Evolutionary conservation across 2,329 filamentous ascomycete species (phyloP), one percentile per base, ranked within the genome.

Genomic region (Mycosphaerella arachidis): DNA sequence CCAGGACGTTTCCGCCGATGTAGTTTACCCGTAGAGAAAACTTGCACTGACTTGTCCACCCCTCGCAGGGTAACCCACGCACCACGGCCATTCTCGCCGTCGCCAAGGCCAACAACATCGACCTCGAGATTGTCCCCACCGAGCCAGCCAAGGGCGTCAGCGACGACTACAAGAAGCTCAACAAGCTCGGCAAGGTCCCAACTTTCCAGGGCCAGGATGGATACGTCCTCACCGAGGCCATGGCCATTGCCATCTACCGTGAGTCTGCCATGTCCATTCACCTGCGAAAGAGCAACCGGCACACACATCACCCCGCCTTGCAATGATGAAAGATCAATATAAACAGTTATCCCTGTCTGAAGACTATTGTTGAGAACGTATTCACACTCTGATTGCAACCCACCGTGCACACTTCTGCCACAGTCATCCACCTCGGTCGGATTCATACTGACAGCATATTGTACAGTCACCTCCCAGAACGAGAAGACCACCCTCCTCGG

Each of bases 321-420:
- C 68, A 84, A 91, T 90, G 91, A 93, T 85, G 87, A 89, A 80
- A 82, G 73, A 82, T 81, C 82, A 83, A 82, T 80, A 65, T 85
- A 83, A 43, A 87, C 82, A 94, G 91, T 96, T 96, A 96, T 96
- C 91, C 93, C 93, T 97, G 91, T 90, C 93, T 94, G 90, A 97
- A 95, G 78, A 81, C 80, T 76, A 79, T 77, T 97, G 92, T 96
- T 92, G 92, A 96, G 85, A 86, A 82, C 78, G 70, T 73, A 79
- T 82, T 88, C 91, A 93, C 86, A 90, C 88, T 91, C 88, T 91
- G 88, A 92, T 71, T 70, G 29, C 57, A 45, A 50, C 33, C 46
- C 29, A 43, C 16, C 35, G n/a, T 53, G 52, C 55, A 54, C 48
- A 48, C 35, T n/a, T n/a, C n/a, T 7, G 33, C 37, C 68, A 64